These are phyloP conservation scores for Lentinula sp. DNA, from an alignment of 768 basidiomycete species.

Conservation along the genomic window DNA sequence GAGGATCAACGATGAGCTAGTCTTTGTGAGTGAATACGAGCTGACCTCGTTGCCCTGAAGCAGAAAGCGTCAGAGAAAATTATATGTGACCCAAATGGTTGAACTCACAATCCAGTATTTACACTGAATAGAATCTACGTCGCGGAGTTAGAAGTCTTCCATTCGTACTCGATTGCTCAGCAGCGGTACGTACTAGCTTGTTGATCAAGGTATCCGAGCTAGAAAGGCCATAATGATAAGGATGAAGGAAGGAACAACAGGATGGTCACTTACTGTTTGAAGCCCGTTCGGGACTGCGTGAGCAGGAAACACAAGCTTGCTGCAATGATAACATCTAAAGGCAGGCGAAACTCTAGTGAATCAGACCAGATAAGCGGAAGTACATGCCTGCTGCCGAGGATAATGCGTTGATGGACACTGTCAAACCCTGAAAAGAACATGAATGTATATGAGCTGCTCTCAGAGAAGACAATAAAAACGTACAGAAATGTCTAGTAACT, in stretches of 20 bases:
- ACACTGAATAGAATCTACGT: constrained; percentile 9
- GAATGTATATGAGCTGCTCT: background rate
- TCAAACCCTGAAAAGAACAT: constrained; percentile 1
- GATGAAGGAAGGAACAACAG: background rate
- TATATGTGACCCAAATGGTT: background rate
- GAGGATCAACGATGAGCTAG: background rate
- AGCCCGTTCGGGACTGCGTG: constrained; percentile 7
- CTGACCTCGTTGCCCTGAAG: constrained; percentile 5
- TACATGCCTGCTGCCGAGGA: background rate
- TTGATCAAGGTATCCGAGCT: constrained; percentile 11
- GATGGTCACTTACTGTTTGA: constrained; percentile 4
- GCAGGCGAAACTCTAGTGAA: background rate
- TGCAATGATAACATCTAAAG: constrained; percentile 9
- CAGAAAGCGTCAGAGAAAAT: background rate
- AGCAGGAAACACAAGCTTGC: constrained; percentile 8
- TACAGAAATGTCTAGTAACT: constrained; percentile 6
- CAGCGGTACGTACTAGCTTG: constrained; percentile 3
- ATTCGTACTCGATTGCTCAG: background rate
- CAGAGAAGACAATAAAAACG: background rate
- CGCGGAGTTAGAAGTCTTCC: background rate
- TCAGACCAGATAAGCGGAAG: background rate
- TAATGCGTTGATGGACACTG: constrained; percentile 11
- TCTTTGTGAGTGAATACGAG: background rate
- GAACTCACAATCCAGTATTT: constrained; percentile 11
- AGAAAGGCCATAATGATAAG: background rate